These are phyloP conservation scores for Cyanidioschyzon merolae DNA, from an alignment of 23 red algal species.

Conservation along the genomic window DNA sequence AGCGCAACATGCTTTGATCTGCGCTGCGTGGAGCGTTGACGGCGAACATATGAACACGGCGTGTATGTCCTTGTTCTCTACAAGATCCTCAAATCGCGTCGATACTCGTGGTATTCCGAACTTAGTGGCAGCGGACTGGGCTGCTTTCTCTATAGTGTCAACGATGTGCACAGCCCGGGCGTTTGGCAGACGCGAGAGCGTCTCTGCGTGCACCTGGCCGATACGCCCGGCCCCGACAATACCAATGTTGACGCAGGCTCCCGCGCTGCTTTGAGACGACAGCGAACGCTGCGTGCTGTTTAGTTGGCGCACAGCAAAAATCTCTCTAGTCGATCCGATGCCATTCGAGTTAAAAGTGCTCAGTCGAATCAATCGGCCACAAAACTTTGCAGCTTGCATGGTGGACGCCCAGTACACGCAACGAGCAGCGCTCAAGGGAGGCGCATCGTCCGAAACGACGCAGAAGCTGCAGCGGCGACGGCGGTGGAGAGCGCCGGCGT, in stretches of 20 bases:
- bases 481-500: no score
- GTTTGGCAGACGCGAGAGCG: slow-evolving; percentile 48
- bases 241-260: slow-evolving; percentile 46
- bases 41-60: slow-evolving; percentile 91
- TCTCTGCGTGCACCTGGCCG: slow-evolving; percentile 88
- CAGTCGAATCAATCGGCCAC: no score
- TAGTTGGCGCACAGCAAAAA: no score
- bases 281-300: no score
- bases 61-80: slow-evolving; percentile 58
- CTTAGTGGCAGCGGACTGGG: slow-evolving; percentile 30
- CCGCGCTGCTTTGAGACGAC: no score
- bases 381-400: no score
- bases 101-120: slow-evolving; percentile 37
- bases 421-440: no score
- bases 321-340: no score
- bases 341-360: no score
- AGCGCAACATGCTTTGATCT: slow-evolving; percentile 68
- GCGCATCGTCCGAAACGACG: no score
- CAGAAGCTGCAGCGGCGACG: no score
- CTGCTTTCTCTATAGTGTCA: slow-evolving; percentile 67
- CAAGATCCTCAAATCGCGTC: slow-evolving; percentile 34
- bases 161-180: slow-evolving; percentile 65
- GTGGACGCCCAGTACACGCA: no score
- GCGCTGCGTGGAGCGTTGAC: slow-evolving; percentile 71
- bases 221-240: slow-evolving; percentile 92